These are phyloP conservation scores for Corinectria fuckeliana DNA, from an alignment of 2,329 filamentous ascomycete species.

Conservation along the genomic window DNA sequence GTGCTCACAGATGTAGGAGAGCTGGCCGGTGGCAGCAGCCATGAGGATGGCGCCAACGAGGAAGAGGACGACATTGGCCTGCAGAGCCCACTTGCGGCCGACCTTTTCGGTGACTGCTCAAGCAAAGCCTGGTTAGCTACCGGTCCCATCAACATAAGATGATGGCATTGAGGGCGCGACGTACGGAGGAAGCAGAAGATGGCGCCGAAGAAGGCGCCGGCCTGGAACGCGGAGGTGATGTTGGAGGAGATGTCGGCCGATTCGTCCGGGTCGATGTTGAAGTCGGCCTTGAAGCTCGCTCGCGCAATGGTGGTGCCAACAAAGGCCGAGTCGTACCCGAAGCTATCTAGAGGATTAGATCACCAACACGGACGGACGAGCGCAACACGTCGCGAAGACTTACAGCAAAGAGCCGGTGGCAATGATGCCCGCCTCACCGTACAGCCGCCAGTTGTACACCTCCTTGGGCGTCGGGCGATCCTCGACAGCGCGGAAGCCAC, in stretches of 20 bases:
- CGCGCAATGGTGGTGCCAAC: conserved; percentile 61
- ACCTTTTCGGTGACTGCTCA: conserved; percentile 52
- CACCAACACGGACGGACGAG: fast-evolving
- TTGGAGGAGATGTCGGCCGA: conserved; percentile 47
- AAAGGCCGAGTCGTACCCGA: conserved; percentile 61
- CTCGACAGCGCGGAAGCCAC: conserved; percentile 55
- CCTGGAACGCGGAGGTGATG: conserved; percentile 56
- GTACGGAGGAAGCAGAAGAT: conserved; percentile 52
- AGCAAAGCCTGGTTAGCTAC: neutral
- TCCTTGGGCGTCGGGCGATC: conserved; percentile 62
- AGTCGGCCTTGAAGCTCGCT: conserved; percentile 53
- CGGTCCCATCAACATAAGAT: no score
- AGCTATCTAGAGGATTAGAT: conserved; percentile 41
- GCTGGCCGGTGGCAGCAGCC: conserved; percentile 48
- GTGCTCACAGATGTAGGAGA: conserved; percentile 51
- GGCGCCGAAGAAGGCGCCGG: conserved; percentile 61
- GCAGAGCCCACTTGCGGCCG: conserved; percentile 58
- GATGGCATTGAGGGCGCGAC: neutral
- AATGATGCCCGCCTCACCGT: conserved; percentile 55
- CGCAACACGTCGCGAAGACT: conserved; percentile 15
- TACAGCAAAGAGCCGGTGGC: conserved; percentile 54
- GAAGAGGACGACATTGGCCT: conserved; percentile 52
- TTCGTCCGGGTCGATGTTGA: conserved; percentile 38
- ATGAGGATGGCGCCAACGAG: conserved; percentile 53
- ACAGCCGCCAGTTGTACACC: conserved; percentile 61